These are phyloP conservation scores for Anastatica hierochuntica DNA, from an alignment of 345 rosid genomes.

Conservation along the genomic window DNA sequence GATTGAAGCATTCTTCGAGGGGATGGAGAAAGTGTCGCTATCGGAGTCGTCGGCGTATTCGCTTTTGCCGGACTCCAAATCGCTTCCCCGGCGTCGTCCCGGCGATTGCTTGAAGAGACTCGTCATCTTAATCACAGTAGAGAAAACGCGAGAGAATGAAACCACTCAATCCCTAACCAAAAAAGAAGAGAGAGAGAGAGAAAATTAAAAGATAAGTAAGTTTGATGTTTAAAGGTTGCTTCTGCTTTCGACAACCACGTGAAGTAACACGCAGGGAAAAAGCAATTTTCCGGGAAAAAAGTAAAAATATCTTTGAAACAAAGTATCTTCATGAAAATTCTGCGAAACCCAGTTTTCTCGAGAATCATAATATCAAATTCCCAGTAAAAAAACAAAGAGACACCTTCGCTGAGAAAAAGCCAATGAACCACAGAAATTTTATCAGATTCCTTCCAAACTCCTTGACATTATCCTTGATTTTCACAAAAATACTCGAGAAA, in stretches of 20 bases:
- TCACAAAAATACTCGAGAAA: not conserved
- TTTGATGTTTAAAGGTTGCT: constrained; percentile 19
- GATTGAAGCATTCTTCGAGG: constrained; percentile 56
- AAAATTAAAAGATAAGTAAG: not conserved
- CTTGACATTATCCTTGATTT: not conserved
- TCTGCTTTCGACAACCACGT: constrained; percentile 28
- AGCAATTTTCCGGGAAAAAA: too few relatives aligned
- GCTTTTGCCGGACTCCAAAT: constrained; percentile 42
- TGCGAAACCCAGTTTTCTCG: too few relatives aligned
- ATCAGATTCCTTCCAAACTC: not conserved
- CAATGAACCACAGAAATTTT: not conserved
- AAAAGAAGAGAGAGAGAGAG: not conserved
- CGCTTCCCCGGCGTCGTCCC: constrained; percentile 25
- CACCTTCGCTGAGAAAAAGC: too few relatives aligned
- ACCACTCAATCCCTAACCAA: not conserved
- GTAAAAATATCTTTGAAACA: constrained; percentile 10
- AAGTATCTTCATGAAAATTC: too few relatives aligned
- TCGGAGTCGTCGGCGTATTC: constrained; percentile 28
- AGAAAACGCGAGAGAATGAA: too few relatives aligned
- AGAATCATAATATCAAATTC: not conserved
- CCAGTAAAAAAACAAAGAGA: too few relatives aligned
- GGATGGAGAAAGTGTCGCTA: constrained; percentile 50
- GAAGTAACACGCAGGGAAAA: constrained; percentile 10
- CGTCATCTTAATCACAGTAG: constrained; percentile 32
- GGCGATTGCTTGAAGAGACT: constrained; percentile 31